phyloP scores from a whole-genome alignment of 2,329 filamentous ascomycete species.

The Xylariaceae sp. region DNA sequence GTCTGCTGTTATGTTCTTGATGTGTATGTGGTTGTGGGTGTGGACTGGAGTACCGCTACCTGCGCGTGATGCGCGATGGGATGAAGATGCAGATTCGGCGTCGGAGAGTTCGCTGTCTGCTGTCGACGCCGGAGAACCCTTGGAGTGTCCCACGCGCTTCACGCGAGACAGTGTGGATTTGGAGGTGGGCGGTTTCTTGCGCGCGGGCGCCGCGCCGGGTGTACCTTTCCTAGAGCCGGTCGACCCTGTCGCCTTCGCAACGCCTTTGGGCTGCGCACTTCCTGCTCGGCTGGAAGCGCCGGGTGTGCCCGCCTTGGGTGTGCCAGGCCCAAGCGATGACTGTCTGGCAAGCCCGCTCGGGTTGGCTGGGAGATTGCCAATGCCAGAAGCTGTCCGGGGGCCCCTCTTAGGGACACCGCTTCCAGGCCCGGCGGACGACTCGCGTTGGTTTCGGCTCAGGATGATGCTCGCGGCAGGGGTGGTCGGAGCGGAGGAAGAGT shows the following conservation, averaged over 20 bases:
- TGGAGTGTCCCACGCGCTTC: constrained; percentile 52
- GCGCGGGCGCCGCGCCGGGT: constrained; percentile 29
- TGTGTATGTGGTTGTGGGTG: constrained; percentile 19
- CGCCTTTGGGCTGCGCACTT: constrained; percentile 58
- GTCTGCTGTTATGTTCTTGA: constrained; percentile 20
- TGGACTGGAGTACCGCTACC: constrained; percentile 39
- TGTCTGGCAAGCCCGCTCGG: constrained; percentile 61
- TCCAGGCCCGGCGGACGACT: constrained; percentile 58
- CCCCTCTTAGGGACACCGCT: constrained; percentile 49
- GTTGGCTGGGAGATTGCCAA: constrained; percentile 47
- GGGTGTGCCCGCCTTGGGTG: constrained; percentile 48
- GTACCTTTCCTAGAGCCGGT: constrained; percentile 46
- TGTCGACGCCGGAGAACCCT: constrained; percentile 62
- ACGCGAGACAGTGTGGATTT: constrained; percentile 64
- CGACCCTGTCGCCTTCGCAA: constrained; percentile 41
- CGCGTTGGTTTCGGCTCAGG: constrained; percentile 53
- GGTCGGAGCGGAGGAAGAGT: constrained; percentile 56
- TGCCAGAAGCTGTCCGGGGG: constrained; percentile 46
- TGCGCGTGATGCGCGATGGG: constrained; percentile 42
- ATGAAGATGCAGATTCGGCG: constrained; percentile 54
- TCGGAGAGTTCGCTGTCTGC: constrained; percentile 66
- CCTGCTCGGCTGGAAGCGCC: constrained; percentile 48
- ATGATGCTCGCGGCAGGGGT: constrained; percentile 62
- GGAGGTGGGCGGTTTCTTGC: constrained; percentile 36
- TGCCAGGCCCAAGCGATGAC: constrained; percentile 61